A percentile compares a stretch with the other conserved stretches of the same genome.
These are phyloP conservation scores for Fusarium chaquense DNA, from an alignment of 2,329 filamentous ascomycete species.

Conservation along the genomic window DNA sequence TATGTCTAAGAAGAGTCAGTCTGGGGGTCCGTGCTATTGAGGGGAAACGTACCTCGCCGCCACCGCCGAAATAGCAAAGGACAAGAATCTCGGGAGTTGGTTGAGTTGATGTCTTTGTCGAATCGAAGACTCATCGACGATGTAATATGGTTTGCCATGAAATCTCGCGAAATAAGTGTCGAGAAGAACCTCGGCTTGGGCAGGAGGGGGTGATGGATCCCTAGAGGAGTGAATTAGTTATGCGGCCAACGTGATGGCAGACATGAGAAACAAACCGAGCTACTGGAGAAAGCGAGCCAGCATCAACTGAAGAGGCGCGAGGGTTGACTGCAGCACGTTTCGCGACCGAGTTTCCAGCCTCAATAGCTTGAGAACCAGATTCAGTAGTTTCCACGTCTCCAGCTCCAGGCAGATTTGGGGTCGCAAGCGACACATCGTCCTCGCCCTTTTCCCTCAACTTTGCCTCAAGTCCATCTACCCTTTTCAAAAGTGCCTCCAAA, in stretches of 20 bases:
- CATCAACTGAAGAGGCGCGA: slow-evolving; percentile 47
- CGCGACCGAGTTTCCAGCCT: slow-evolving; percentile 53
- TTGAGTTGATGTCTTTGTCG: slow-evolving; percentile 78
- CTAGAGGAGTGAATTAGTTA: slow-evolving; percentile 49
- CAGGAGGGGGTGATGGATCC: slow-evolving; percentile 59
- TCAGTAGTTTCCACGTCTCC: slow-evolving; percentile 46
- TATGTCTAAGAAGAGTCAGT: slow-evolving; percentile 63
- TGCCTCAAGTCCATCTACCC: slow-evolving; percentile 87
- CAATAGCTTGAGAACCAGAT: slow-evolving; percentile 37
- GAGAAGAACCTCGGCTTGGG: slow-evolving; percentile 72
- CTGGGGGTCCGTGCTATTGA: not conserved
- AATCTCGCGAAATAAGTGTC: slow-evolving; percentile 84
- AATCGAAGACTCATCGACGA: slow-evolving; percentile 81
- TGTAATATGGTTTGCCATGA: slow-evolving; percentile 84
- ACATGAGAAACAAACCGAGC: slow-evolving; percentile 35
- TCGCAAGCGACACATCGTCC: slow-evolving; percentile 47
- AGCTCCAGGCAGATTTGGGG: slow-evolving; percentile 28
- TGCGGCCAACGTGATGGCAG: not conserved
- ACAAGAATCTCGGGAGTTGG: slow-evolving; percentile 69
- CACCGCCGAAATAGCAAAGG: slow-evolving; percentile 70
- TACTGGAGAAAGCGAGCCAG: slow-evolving; percentile 42
- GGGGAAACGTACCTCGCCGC: slow-evolving; percentile 65
- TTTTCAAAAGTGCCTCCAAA: slow-evolving; percentile 83
- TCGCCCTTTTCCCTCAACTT: slow-evolving; percentile 77
- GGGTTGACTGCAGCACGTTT: slow-evolving; percentile 57